These are phyloP conservation scores for Moniliophthora roreri DNA, from an alignment of 1,284 basidiomycete species.

Conservation along the genomic window DNA sequence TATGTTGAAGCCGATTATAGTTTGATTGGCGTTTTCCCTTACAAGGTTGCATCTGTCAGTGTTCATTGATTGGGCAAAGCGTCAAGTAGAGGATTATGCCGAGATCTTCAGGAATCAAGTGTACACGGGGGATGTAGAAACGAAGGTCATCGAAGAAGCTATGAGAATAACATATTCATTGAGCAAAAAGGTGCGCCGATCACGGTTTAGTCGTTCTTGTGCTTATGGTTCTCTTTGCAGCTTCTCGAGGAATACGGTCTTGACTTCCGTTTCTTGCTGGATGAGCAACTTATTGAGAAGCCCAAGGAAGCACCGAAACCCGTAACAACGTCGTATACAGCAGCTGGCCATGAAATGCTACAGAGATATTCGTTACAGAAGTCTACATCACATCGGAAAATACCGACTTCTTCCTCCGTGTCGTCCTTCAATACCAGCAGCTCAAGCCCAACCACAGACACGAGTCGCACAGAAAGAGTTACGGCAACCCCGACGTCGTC, in stretches of 20 bases:
- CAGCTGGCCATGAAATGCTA: conserved; percentile 3
- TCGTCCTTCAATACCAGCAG: neutral
- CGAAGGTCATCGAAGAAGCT: conserved; percentile 71
- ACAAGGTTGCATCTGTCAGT: conserved; percentile 49
- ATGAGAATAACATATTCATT: conserved; percentile 74
- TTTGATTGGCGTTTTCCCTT: conserved; percentile 11
- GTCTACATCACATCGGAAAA: conserved; percentile 7
- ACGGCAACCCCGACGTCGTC: neutral
- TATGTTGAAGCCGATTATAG: conserved; percentile 38
- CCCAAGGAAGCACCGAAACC: conserved; percentile 37
- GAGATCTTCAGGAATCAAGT: conserved; percentile 91
- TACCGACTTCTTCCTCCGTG: conserved; percentile 10
- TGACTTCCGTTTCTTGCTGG: conserved; percentile 86
- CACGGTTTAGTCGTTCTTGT: neutral
- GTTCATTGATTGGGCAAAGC: conserved; percentile 93
- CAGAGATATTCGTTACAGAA: conserved; percentile 1
- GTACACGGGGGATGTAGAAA: conserved; percentile 77
- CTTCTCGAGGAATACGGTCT: conserved; percentile 80
- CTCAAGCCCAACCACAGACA: neutral
- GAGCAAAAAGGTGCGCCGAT: conserved; percentile 69
- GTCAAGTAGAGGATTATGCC: conserved; percentile 82
- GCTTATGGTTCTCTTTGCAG: neutral
- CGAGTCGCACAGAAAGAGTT: neutral
- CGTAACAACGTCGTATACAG: conserved; percentile 20
- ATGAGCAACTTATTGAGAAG: conserved; percentile 61